Base-by-base conservation (phyloP, 2,329 filamentous ascomycete species). In the Thielaviopsis populi region DNA sequence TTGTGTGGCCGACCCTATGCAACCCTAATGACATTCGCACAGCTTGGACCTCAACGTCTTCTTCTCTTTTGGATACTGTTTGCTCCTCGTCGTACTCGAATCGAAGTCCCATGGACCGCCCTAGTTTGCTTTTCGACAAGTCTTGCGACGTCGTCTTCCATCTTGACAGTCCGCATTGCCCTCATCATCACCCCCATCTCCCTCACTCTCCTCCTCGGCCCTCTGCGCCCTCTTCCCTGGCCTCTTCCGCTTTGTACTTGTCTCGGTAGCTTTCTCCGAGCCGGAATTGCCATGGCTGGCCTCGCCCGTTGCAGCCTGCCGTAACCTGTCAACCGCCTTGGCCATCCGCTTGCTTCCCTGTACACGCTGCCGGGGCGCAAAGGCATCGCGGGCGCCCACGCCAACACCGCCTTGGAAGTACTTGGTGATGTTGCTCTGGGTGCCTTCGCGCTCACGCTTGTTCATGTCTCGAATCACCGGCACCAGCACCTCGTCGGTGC, bases 401-500 rank as follows among this genome's bases (percentile, higher is more conserved):
- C 88, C 88, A 0, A 90, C 85, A 3, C 77, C 75, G 0, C 92
- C 92, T 13, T 84, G 83, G 72, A 97, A 96, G 73, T 86, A 99
- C 27, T 85, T 80, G n/a, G 94, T 99, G 68, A 99, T 96, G 69
- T 99, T 99, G 65, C 85, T 86, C 77, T 99, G 94, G 19, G 92
- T 97, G 6, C 94, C 94, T 75, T 97, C 94, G 33, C 84, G 80
- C 68, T 89, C 88, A 46, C 94, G 81, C 3, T 84, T 83, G 72
- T 97, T 97, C 88, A 99, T 95, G 70, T 99, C 94, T 64, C 86
- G 82, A 67, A 99, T 94, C 1, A 99, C 95, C 0, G 94, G 94
- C 1, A 99, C 89, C 1, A 99, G 81, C 1, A 99, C 88, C 73
- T 99, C 94, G 70, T 99, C 94, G 0, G 92, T 97, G 7, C 91